phyloP scores from a whole-genome alignment of 768 basidiomycete species.

The Pholiota molesta region DNA sequence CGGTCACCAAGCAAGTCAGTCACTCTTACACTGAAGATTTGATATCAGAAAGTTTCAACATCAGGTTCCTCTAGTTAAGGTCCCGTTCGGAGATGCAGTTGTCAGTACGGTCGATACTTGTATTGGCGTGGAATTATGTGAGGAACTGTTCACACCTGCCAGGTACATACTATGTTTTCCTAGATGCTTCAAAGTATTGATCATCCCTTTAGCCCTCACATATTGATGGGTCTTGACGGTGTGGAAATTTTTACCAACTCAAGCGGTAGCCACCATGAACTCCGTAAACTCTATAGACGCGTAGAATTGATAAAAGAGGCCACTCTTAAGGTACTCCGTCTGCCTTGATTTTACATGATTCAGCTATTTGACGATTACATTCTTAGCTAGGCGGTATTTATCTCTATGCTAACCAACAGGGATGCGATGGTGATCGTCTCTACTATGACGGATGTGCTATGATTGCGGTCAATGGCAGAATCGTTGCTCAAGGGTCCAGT shows the following conservation, averaged over 20 bases:
- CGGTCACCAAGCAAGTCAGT: conserved; percentile 83
- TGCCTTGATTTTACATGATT: background rate
- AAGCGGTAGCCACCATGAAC: conserved; percentile 96
- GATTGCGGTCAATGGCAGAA: conserved; percentile 92
- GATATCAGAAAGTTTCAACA: background rate
- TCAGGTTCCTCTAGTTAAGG: conserved; percentile 59
- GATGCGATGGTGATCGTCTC: conserved; percentile 96
- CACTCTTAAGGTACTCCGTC: conserved; percentile 74
- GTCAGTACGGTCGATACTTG: conserved; percentile 94
- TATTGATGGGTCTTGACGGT: conserved; percentile 96
- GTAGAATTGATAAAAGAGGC: conserved; percentile 97
- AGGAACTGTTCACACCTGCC: conserved; percentile 95
- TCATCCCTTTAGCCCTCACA: conserved; percentile 77
- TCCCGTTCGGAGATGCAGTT: conserved; percentile 95
- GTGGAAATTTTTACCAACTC: conserved; percentile 99
- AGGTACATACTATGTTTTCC: conserved; percentile 64
- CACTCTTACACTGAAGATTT: background rate
- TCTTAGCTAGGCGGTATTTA: conserved; percentile 92
- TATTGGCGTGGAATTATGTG: conserved; percentile 95
- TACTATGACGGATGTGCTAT: conserved; percentile 98
- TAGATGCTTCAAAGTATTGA: background rate
- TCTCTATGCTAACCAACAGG: conserved; percentile 98
- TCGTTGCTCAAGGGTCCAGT: conserved; percentile 97
- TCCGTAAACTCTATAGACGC: conserved; percentile 91
- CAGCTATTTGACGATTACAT: conserved; percentile 5